A percentile compares a stretch with the other conserved stretches of the same genome.
Conservation (phyloP, 495 filamentous ascomycete genomes). For the Hamigera avellanea region DNA sequence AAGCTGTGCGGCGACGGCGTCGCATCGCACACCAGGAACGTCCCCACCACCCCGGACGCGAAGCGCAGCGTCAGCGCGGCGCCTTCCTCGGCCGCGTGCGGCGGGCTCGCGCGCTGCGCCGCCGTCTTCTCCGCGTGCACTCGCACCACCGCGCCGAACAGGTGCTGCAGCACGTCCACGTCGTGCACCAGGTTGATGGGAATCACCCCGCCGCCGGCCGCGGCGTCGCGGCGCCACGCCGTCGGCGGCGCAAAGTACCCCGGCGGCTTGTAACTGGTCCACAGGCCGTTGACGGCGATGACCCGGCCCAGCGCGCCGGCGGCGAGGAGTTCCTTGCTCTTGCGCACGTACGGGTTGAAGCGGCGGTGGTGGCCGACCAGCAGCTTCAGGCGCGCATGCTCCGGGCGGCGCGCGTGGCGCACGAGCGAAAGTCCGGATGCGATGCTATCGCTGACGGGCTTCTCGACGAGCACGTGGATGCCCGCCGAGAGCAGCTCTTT, state of each 20-base stretch:
- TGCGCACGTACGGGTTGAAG: constrained; percentile 45
- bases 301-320: constrained; percentile 28
- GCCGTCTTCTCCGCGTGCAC: constrained; percentile 38
- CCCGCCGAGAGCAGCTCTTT: constrained; percentile 36
- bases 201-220: constrained; percentile 34
- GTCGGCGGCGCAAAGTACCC: constrained; percentile 37
- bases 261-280: constrained; percentile 40
- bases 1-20: constrained; percentile 42
- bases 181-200: constrained; percentile 51
- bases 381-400: constrained; percentile 25
- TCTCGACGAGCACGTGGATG: constrained; percentile 47
- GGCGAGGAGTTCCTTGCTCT: constrained; percentile 33
- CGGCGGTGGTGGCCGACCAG: constrained; percentile 50
- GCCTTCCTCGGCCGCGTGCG: constrained; percentile 44
- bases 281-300: constrained; percentile 44
- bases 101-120: constrained; percentile 22
- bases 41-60: constrained; percentile 43
- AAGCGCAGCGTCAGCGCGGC: constrained; percentile 44
- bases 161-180: constrained; percentile 45
- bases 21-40: constrained; percentile 43
- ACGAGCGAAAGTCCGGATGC: constrained; percentile 24
- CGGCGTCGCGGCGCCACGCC: constrained; percentile 32
- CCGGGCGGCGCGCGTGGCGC: constrained; percentile 8
- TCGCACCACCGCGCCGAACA: constrained; percentile 41
- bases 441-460: constrained; percentile 40